Percentiles rank a stretch among this genome's conserved stretches.
These are phyloP conservation scores for Dunaliella sp. DNA, from an alignment of 139 green algal species.

Conservation along the genomic window DNA sequence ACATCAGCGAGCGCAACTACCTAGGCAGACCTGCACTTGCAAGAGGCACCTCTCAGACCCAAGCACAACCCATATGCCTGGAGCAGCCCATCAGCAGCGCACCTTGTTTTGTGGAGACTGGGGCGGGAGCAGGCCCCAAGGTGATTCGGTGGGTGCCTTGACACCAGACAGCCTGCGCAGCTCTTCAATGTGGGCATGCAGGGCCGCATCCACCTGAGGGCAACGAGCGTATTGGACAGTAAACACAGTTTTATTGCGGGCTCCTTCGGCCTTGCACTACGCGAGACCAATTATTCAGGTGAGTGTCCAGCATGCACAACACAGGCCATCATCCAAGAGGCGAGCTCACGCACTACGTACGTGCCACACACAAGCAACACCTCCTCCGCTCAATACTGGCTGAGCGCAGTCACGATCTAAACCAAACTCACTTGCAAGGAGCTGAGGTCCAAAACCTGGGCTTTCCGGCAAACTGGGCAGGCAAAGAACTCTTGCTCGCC, in stretches of 20 bases:
- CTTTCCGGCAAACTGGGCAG: conserved; percentile 78
- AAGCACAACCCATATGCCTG: too few relatives aligned
- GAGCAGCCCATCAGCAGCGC: too few relatives aligned
- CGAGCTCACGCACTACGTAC: neutral
- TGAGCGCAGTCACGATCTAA: neutral
- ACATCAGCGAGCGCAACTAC: neutral
- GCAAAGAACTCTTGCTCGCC: conserved; percentile 47
- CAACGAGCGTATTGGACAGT: too few relatives aligned
- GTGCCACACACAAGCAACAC: neutral
- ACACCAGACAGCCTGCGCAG: neutral
- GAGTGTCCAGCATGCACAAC: neutral
- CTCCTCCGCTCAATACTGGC: neutral
- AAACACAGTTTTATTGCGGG: too few relatives aligned
- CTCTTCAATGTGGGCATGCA: neutral
- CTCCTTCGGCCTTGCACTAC: too few relatives aligned
- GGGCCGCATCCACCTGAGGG: neutral
- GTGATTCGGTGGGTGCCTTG: neutral
- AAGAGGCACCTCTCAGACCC: neutral
- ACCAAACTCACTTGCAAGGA: conserved; percentile 72
- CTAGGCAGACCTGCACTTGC: neutral
- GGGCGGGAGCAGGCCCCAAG: conserved; percentile 41
- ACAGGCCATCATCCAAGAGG: neutral
- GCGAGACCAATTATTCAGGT: neutral
- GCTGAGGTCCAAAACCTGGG: conserved; percentile 72
- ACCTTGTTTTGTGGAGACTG: conserved; percentile 29